phyloP scores from a whole-genome alignment of 768 basidiomycete species.

The Leccinum pellstonianum region DNA sequence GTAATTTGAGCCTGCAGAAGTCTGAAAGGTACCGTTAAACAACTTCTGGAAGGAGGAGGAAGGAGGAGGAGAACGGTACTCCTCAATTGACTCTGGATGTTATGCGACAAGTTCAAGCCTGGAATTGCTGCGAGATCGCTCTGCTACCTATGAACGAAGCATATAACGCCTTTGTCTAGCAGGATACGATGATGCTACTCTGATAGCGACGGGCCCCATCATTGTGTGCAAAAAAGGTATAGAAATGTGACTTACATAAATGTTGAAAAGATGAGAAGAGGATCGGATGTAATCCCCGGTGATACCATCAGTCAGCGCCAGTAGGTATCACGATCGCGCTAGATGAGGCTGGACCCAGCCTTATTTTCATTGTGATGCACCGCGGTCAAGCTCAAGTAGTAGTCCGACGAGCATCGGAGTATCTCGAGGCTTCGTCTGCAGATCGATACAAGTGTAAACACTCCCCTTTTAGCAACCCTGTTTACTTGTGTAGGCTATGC shows the following conservation, averaged over 20 bases:
- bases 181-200: conserved; percentile 10
- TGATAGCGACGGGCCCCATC: conserved; percentile 3
- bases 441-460: too few species aligned
- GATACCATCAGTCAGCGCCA: too few species aligned
- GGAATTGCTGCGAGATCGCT: background rate
- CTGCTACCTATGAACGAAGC: background rate
- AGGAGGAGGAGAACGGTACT: too few species aligned
- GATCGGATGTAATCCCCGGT: conserved; percentile 1
- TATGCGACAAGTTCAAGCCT: too few species aligned
- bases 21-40: too few species aligned
- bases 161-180: conserved; percentile 9
- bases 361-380: conserved; percentile 64
- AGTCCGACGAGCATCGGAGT: too few species aligned
- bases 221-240: conserved; percentile 1
- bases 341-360: conserved; percentile 41
- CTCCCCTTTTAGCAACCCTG: too few species aligned
- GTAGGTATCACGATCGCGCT: background rate
- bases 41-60: too few species aligned
- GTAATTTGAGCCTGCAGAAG: too few species aligned
- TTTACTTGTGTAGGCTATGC: too few species aligned
- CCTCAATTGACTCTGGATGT: too few species aligned
- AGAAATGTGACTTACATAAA: background rate
- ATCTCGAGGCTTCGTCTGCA: too few species aligned
- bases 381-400: conserved; percentile 5
- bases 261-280: conserved; percentile 2